Base-by-base conservation (phyloP, 2,329 filamentous ascomycete genomes). In the Aureobasidium pullulans region DNA sequence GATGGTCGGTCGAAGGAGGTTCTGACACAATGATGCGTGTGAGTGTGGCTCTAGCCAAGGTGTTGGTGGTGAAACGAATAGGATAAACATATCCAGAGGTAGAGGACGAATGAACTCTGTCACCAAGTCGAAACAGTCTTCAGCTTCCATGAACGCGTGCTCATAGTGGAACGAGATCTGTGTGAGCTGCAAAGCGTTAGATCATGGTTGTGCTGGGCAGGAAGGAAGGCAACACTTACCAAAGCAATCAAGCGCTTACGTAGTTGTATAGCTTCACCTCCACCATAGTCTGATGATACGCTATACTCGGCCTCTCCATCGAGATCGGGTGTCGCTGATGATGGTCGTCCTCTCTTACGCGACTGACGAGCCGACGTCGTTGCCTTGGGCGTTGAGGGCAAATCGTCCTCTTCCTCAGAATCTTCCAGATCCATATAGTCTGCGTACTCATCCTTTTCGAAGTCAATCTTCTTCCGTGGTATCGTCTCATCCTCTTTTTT, bases 231-330 rank as follows among this genome's bases (percentile, higher is more conserved):
- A 16, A 16, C 2, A 34, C 57, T 23, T 52, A 60, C 57, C 34
- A 89, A 71, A 19, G 77, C 76, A 60, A 90, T 81, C 4, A 90
- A 72, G 0, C 86, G 82, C 62, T 86, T 79, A 6, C 88, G 83
- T 16, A 89, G 70, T 1, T 72, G 68, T 16, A 90, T 73, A 0
- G 86, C 83, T 50, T 87, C 81, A 39, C 77, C 61, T 64, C 75
- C 68, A 65, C 77, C 68, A 64, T 50, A 74, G 53, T 53, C 61
- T 63, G 29, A 36, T 42, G 66, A 65, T 1, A 61, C 53, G 8
- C 34, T 39, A 15, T 62, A 62, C 6, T 66, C 44, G 9, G 37
- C 19, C 28, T 53, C 57, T 40, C 15, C 48, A 13, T 60, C 57
- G 15, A 19, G 15, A 16, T 39, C 48, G 3, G 40, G 47, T 42